These are phyloP conservation scores for Globisporangium megalacanthum DNA, from an alignment of 352 stramenopile genomes.

Conservation along the genomic window DNA sequence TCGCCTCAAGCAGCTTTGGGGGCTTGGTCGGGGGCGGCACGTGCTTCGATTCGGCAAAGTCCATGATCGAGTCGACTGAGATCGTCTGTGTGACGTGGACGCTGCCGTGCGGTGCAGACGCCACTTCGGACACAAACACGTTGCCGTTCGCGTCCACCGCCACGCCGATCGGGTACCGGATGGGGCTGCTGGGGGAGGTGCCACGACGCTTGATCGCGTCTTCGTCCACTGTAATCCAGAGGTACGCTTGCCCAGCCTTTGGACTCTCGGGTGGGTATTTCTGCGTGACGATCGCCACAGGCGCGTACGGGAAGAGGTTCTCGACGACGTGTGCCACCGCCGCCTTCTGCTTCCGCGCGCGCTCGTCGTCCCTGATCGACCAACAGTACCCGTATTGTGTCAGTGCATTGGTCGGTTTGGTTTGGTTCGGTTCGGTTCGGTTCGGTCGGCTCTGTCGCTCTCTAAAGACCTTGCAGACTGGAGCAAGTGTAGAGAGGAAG, in stretches of 20 bases:
- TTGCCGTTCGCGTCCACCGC: slow-evolving; percentile 65
- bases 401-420: background rate
- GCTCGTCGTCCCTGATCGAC: slow-evolving; percentile 35
- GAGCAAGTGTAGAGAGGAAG: background rate
- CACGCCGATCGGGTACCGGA: slow-evolving; percentile 64
- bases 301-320: slow-evolving; percentile 75
- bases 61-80: slow-evolving; percentile 55
- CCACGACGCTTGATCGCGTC: slow-evolving; percentile 50
- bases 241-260: slow-evolving; percentile 57
- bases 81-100: slow-evolving; percentile 38
- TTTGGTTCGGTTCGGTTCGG: background rate
- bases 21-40: slow-evolving; percentile 27
- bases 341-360: slow-evolving; percentile 36
- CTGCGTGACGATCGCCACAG: slow-evolving; percentile 68
- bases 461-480: background rate
- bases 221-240: slow-evolving; percentile 77
- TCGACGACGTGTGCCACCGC: slow-evolving; percentile 65
- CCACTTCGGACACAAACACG: slow-evolving; percentile 59
- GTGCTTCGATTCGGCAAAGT: slow-evolving; percentile 37
- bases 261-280: slow-evolving; percentile 50
- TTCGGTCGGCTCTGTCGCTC: background rate
- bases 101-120: slow-evolving; percentile 6
- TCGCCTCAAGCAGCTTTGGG: slow-evolving; percentile 39
- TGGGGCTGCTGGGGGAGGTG: slow-evolving; percentile 23
- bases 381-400: background rate